Evolutionary conservation across 139 green algal species (phyloP).

Genomic region (Picochlorum sp.): DNA sequence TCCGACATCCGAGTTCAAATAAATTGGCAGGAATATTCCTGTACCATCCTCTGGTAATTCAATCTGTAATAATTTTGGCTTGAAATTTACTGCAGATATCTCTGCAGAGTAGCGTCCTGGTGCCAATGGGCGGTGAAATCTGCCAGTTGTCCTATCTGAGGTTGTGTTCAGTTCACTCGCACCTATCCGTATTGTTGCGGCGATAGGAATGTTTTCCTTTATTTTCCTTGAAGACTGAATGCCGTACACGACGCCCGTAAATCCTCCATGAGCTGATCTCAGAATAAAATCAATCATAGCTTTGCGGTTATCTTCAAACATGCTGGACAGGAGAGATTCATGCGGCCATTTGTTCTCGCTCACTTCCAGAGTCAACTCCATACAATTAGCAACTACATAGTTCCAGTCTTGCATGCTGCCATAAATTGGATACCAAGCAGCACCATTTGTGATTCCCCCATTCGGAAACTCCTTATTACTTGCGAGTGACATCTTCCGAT

Average conservation of each 20-base stretch:
- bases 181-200: slow-evolving; percentile 27
- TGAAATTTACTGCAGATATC: slow-evolving; percentile 3
- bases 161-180: slow-evolving; percentile 34
- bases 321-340: slow-evolving; percentile 24
- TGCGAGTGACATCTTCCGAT: slow-evolving; percentile 44
- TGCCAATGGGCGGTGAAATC: slow-evolving; percentile 52
- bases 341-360: slow-evolving; percentile 66
- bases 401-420: slow-evolving; percentile 86
- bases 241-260: slow-evolving; percentile 11
- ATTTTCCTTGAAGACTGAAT: slow-evolving; percentile 6
- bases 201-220: slow-evolving; percentile 16
- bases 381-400: slow-evolving; percentile 64
- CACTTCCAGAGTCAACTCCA: slow-evolving; percentile 87
- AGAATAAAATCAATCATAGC: slow-evolving; percentile 51
- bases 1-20: too few relatives aligned
- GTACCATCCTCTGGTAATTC: too few relatives aligned
- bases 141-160: slow-evolving; percentile 23
- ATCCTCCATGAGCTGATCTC: slow-evolving; percentile 37
- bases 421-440: slow-evolving; percentile 87
- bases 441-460: slow-evolving; percentile 81
- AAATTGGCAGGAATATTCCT: too few relatives aligned
- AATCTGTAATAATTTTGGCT: too few relatives aligned
- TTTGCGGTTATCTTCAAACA: slow-evolving; percentile 62
- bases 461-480: slow-evolving; percentile 57
- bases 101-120: slow-evolving; percentile 51